phyloP scores from a whole-genome alignment of 129 eudicot species.

The Sambucus nigra region DNA sequence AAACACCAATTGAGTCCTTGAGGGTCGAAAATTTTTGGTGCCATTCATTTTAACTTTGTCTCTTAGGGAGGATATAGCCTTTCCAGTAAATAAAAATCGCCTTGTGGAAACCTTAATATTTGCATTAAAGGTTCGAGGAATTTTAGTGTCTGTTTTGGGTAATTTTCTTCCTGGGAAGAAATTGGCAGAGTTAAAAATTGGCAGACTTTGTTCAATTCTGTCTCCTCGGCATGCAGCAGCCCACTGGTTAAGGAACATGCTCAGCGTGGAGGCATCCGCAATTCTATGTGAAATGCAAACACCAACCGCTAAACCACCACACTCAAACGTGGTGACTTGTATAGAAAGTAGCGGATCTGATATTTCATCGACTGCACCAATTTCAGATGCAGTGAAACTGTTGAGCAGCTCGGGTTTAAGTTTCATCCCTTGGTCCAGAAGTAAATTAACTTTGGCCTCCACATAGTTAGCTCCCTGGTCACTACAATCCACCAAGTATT shows the following conservation, averaged over 20 bases:
- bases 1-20: slow-evolving; percentile 8
- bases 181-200: slow-evolving; percentile 5
- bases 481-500: slow-evolving; percentile 9
- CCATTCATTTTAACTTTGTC: not conserved
- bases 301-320: slow-evolving; percentile 17
- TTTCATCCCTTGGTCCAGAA: slow-evolving; percentile 1
- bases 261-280: slow-evolving; percentile 7
- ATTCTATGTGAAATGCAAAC: slow-evolving; percentile 11
- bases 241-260: slow-evolving; percentile 8
- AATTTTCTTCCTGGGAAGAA: slow-evolving; percentile 11
- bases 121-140: not conserved
- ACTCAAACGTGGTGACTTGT: slow-evolving; percentile 9
- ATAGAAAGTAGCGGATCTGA: slow-evolving; percentile 5
- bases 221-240: not conserved
- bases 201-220: not conserved
- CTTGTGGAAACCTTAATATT: not conserved
- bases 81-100: slow-evolving; percentile 5
- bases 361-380: not conserved
- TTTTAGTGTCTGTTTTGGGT: not conserved
- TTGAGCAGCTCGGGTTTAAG: not conserved
- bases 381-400: not conserved
- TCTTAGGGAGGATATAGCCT: not conserved
- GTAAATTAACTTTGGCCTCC: slow-evolving; percentile 6
- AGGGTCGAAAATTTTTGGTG: not conserved
- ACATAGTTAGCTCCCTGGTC: slow-evolving; percentile 18